A percentile compares a stretch with the other conserved stretches of the same genome.
Evolutionary conservation across 2,329 filamentous ascomycete genomes (phyloP).

Genomic region (Fusarium sp.): DNA sequence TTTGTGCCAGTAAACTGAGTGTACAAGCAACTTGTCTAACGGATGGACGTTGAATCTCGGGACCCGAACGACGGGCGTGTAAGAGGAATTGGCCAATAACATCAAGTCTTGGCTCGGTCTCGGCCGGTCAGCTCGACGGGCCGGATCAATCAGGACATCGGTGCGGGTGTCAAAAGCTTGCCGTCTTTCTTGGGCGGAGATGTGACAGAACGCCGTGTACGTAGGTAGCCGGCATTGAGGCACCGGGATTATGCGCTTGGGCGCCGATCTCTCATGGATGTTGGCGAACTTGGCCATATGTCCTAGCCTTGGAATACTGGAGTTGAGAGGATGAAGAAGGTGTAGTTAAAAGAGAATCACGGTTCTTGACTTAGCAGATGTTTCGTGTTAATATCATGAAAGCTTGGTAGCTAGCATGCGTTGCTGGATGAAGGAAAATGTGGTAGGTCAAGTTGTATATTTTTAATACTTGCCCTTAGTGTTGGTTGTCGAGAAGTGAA

Average conservation of each 20-base stretch:
- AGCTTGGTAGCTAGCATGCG: background rate
- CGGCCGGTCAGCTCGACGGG: conserved; percentile 21
- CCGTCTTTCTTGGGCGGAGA: conserved; percentile 5
- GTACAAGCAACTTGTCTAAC: background rate
- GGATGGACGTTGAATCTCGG: conserved; percentile 22
- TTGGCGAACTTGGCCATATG: conserved; percentile 1
- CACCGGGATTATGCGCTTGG: background rate
- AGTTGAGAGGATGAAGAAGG: background rate
- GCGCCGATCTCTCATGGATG: conserved; percentile 6
- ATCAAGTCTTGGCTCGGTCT: conserved; percentile 29
- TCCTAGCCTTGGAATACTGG: background rate
- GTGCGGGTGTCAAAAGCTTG: conserved; percentile 2
- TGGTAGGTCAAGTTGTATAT: too few species aligned
- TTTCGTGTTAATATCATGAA: background rate
- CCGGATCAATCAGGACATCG: conserved; percentile 16
- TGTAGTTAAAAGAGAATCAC: background rate
- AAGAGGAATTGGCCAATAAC: conserved; percentile 30
- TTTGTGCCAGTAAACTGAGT: background rate
- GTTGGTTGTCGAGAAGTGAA: too few species aligned
- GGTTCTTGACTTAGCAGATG: background rate
- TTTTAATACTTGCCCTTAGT: too few species aligned
- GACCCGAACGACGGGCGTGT: conserved; percentile 9
- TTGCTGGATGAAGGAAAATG: too few species aligned
- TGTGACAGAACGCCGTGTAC: conserved; percentile 8
- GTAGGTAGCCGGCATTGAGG: background rate